Base-by-base conservation (phyloP, 441 rosid genomes). In the Euphorbia schlechtendalii region DNA sequence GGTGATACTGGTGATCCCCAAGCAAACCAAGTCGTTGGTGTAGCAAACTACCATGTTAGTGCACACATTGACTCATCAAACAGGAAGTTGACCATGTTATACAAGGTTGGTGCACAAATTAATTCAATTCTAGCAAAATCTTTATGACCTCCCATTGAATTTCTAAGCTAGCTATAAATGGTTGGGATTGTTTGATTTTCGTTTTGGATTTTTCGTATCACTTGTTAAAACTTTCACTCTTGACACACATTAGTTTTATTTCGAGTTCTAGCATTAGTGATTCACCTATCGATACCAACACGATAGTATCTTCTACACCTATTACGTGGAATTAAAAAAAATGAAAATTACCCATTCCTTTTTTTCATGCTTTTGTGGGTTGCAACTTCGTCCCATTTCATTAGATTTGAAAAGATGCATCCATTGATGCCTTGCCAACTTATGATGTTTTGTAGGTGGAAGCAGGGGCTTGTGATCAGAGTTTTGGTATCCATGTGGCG, bases 401-500 rank as follows among this genome's bases (percentile, higher is more conserved):
- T 18, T 40, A 18, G 34, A 52, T 48, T 3, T 49, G 54, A 25
- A 18, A 30, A 34, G 53, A 40, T 65, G 28, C 45, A 64, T 71
- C 36, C 48, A 43, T 54, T 69, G 15, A 65, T 46, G n/a, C 60
- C 40, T 21, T 36, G 51, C 28, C 53, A 57, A 65, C 8, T 55
- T 70, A 36, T 51, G 36, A 27, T 53, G 57, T 67, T 52, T 66
- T 71, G 49, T 78, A 88, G 99, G 97, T 89, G 75, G 96, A 92
- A 74, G 90, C 88, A 56, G 98, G 97, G 56, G 90, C 95, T 60
- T 92, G 98, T 81, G 98, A 95, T 82, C 99, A 92, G 76, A 95
- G 99, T 82, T 95, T 95, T 65, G 98, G 99, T 56, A 92, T 95
- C 74, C 99, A 95, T 70, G 99, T 95, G 61, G 98, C 99, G 10